Evolutionary conservation across 1,284 basidiomycete species (phyloP).

Genomic region (Apiotrichum domesticum): DNA sequence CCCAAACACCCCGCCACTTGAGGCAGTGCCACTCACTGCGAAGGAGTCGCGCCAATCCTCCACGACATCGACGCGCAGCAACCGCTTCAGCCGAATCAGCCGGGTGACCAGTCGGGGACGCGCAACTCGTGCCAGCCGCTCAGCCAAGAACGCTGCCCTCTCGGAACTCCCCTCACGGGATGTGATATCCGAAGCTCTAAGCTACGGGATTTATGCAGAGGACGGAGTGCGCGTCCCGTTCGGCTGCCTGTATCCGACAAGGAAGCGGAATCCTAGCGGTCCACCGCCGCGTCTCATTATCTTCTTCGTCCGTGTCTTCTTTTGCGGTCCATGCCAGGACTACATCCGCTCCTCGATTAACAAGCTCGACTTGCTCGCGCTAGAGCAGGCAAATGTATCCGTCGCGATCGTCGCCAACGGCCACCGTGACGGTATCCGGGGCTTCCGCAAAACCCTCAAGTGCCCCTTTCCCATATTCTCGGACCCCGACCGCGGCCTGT

Average conservation of each 20-base stretch:
- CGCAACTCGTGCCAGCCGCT: background rate
- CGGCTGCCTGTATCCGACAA: conserved; percentile 21
- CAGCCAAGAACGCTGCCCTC: background rate
- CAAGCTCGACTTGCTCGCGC: conserved; percentile 31
- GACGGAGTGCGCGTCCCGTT: conserved; percentile 31
- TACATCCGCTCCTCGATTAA: conserved; percentile 38
- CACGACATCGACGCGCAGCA: background rate
- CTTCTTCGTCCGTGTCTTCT: conserved; percentile 42
- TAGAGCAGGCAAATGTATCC: conserved; percentile 32
- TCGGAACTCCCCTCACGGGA: background rate
- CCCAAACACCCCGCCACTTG: background rate
- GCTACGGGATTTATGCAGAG: conserved; percentile 23
- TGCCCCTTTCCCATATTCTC: conserved; percentile 26
- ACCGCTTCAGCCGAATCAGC: background rate
- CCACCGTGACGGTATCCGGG: conserved; percentile 42
- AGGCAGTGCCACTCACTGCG: too few species aligned
- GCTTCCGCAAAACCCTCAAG: conserved; percentile 35
- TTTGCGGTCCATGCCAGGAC: conserved; percentile 45
- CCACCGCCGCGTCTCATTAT: conserved; percentile 22
- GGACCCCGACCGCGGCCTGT: conserved; percentile 35
- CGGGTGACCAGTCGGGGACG: background rate
- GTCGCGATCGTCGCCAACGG: conserved; percentile 40
- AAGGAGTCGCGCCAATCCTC: background rate
- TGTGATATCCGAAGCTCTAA: background rate
- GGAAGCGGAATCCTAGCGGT: background rate